Evolutionary conservation across 768 basidiomycete genomes (phyloP), one percentile per base, ranked within the genome.

Genomic region (Gloeopeniophorella convolvens): DNA sequence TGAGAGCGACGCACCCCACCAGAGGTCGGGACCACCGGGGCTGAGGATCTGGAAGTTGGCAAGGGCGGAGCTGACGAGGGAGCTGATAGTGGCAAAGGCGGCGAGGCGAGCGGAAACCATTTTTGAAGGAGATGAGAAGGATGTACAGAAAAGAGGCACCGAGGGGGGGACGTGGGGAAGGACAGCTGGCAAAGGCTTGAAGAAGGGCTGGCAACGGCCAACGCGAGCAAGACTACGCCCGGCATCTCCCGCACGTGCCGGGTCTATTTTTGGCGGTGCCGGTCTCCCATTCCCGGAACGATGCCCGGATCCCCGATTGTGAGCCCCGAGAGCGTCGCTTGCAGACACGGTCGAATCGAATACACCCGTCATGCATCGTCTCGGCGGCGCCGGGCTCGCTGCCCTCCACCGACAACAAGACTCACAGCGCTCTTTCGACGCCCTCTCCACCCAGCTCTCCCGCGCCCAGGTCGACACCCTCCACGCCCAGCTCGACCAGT

Each of bases 391-490:
- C 41, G 93, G 93, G 1, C 72, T 95, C 15, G 89, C 90, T 3
- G 93, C 89, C 9, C 86, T 98, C 50, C 87, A 92, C 49, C 75
- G 89, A n/a, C 88, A 93, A 61, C 81, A 86, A 50, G 80, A 85
- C 59, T 84, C 88, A 8, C 75, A 85, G 28, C 78, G 79, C 9
- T 89, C 86, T 10, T 99, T 88, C 65, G 80, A 85, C 1, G 73
- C 81, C 31, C 83, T 98, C 39, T 94, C 92, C 2, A 77, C 75
- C 20, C 78, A 83, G 55, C 75, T 97, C 51, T 89, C 89, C 15
- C 72, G 77, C 50, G 68, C 79, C 0, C 90, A 97, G 60, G 72
- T 95, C 48, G 76, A 85, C 37, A 73, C 83, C 51, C 82, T 98
- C 46, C 80, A 89, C 46, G 71, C 81, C 0, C 90, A 96, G 62